Base-by-base conservation (phyloP, 2,329 filamentous ascomycete genomes). In the Fusarium proliferatum region DNA sequence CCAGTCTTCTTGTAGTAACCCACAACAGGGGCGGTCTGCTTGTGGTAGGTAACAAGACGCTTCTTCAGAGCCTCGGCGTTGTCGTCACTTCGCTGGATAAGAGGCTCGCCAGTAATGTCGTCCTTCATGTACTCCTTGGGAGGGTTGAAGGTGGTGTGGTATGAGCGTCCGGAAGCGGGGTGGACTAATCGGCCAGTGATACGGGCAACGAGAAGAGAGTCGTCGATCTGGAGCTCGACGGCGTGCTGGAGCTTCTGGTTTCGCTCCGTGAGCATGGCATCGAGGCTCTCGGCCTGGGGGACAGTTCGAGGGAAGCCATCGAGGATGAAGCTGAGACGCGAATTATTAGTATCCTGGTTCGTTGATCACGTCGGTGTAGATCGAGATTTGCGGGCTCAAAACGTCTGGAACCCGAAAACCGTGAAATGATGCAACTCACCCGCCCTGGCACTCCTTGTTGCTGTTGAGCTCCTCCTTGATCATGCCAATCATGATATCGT, bases 401-500 rank as follows among this genome's bases (percentile, higher is more conserved):
- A 51, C 39, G 61, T 45, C 28, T 46, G 17, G 33, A 46, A 19
- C 48, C 43, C 42, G 39, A 53, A 36, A 65, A 28, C 39, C 42
- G n/a, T 36, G 41, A 49, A 42, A 59, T 63, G 75, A 67, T 58
- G 62, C 90, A 55, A 71, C 77, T 65, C 88, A 98, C 96, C 96
- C 96, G 85, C 96, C 96, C 87, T 94, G 94, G 90, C 96, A 99
- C 87, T 99, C 96, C 80, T 90, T 86, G 88, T 99, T 99, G 86
- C 89, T 93, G 80, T 97, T 93, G 58, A 99, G 90, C 89, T 99
- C 96, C 83, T 92, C 93, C 91, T 96, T 96, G 88, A 99, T 99
- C 96, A 99, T 99, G 85, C 96, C 95, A 84, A 99, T 94, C 90
- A 99, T 96, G 82, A 99, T 99, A 82, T 98, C 96, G 85, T 99